phyloP scores from a whole-genome alignment of 208 protist genomes.

The Wallacemonas sp. region DNA sequence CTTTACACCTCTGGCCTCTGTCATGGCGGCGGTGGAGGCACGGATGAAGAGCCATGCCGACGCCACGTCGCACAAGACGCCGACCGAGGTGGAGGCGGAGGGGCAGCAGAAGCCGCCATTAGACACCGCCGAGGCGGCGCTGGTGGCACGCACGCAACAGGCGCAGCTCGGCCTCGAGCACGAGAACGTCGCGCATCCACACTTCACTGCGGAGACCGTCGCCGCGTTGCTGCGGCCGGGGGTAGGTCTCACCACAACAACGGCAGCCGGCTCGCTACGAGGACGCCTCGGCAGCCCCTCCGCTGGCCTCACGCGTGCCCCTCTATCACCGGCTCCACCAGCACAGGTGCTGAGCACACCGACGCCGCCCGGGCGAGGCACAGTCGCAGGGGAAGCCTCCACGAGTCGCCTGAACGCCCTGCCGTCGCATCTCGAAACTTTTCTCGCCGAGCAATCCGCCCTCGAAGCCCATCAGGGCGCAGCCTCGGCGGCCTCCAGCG shows the following conservation, averaged over 20 bases:
- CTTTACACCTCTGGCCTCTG: background rate
- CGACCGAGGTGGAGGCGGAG: too few relatives aligned
- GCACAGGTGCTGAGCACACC: too few relatives aligned
- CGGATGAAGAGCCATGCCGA: background rate
- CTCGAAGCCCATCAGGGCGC: background rate
- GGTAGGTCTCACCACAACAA: background rate
- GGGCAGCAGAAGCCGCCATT: too few relatives aligned
- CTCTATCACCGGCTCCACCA: background rate
- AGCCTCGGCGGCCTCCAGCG: background rate
- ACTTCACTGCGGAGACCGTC: conserved; percentile 3
- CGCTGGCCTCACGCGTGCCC: background rate
- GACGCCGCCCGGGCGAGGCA: too few relatives aligned
- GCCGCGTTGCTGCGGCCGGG: conserved; percentile 2
- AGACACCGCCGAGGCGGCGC: background rate
- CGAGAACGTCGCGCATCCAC: background rate
- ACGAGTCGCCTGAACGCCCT: conserved; percentile 1
- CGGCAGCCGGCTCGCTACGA: background rate
- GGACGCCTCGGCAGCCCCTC: background rate
- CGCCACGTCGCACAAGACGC: too few relatives aligned
- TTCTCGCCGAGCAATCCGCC: background rate
- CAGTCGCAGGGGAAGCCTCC: background rate
- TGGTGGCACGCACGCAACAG: background rate
- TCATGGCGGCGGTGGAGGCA: background rate
- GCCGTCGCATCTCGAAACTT: background rate
- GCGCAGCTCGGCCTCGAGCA: conserved; percentile 5